Conservation (phyloP, 2,329 filamentous ascomycete species). For the Ceratocystis harringtonii region DNA sequence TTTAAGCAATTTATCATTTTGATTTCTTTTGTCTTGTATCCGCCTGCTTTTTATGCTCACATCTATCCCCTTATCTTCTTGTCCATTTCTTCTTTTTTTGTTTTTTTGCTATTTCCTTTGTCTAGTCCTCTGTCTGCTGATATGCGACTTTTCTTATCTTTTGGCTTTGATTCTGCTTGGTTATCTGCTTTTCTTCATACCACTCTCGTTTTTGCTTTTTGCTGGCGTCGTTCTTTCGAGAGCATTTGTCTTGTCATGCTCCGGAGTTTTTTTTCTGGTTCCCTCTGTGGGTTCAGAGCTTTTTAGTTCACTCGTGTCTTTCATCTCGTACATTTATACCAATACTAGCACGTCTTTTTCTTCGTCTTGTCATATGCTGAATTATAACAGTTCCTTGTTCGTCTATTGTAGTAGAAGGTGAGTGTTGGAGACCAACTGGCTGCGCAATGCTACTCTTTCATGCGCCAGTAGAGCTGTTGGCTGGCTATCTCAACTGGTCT, state of each 20-base stretch:
- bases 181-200: not conserved
- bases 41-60: not conserved
- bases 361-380: not conserved
- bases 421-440: not conserved
- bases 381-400: no score
- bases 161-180: not conserved
- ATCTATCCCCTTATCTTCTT: conserved; percentile 1
- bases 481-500: no score
- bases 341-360: not conserved
- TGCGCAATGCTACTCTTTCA: no score
- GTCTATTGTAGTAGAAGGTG: not conserved
- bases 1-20: not conserved
- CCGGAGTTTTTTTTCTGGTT: not conserved
- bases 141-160: not conserved
- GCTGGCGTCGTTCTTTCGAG: not conserved
- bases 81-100: not conserved
- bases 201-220: not conserved
- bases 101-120: not conserved
- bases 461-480: no score
- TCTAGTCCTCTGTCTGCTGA: no score
- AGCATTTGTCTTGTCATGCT: not conserved
- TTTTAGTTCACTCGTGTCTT: not conserved
- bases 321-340: not conserved
- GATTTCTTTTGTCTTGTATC: not conserved
- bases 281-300: not conserved